Conservation (phyloP, 306 rosid genomes). For the Pueraria montana region DNA sequence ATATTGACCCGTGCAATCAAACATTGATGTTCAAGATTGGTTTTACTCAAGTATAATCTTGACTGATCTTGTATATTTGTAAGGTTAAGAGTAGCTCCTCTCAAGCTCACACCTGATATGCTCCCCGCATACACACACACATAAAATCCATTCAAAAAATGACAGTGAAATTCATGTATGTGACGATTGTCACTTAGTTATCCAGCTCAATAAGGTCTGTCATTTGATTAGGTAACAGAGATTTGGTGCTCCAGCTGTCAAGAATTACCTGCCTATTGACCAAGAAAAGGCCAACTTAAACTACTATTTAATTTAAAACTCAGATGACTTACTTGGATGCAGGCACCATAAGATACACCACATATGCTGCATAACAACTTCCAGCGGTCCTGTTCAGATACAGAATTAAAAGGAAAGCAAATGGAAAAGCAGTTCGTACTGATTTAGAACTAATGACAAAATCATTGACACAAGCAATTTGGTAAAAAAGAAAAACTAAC, state of each 20-base stretch:
- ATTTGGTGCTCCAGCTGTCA: constrained; percentile 1
- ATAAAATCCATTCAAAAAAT: background rate
- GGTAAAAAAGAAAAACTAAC: constrained; percentile 21
- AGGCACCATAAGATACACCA: constrained; percentile 96
- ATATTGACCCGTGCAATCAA: background rate
- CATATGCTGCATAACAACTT: constrained; percentile 96
- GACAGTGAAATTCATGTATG: background rate
- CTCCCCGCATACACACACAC: background rate
- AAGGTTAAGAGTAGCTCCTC: background rate
- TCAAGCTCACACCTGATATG: background rate
- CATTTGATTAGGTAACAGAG: constrained; percentile 20
- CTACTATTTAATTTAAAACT: constrained; percentile 39
- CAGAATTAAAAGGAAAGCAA: constrained; percentile 36
- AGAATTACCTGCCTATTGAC: constrained; percentile 7
- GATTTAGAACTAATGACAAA: constrained; percentile 10
- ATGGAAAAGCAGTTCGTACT: constrained; percentile 3
- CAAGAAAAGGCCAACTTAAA: constrained; percentile 30
- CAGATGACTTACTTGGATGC: constrained; percentile 87
- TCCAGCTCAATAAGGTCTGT: background rate
- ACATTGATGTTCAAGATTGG: background rate
- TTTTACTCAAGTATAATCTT: background rate
- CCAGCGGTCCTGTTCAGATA: constrained; percentile 93
- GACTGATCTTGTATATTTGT: background rate
- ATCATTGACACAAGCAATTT: constrained; percentile 40
- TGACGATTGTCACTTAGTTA: constrained; percentile 27